Evolutionary conservation across 129 eudicot species (phyloP), one percentile per base, ranked within the genome.

Genomic region (Lactuca saligna): DNA sequence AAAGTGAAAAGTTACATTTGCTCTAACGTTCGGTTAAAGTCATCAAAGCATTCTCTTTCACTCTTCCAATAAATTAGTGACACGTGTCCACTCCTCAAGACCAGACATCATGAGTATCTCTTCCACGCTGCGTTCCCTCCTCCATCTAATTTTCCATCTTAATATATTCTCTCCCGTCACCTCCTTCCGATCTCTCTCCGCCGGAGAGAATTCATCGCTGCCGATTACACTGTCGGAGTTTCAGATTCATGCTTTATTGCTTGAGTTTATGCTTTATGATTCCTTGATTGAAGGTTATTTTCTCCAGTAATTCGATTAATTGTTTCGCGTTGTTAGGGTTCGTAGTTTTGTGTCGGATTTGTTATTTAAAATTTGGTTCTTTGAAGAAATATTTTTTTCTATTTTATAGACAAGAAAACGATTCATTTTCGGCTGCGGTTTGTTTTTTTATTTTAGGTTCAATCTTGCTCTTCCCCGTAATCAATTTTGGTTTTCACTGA

Each of bases 1-100:
- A 64, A 44, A 44, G 56, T 44, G 48, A 55, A 54, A 39, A 55
- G 54, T 55, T 66, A 15, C 7, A 50, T 49, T 51, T 3, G 31
- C 53, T 38, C 54, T 62, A 68, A 69, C 73, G 73, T 69, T 69
- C 73, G 39, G 55, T 69, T 17, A 69, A 68, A 68, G 55, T 25
- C 41, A 35, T 12, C 37, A 58, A 70, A 70, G 34, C 15, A 33
- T 25, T 15, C 11, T 3, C 75, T 70, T 70, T 59, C 8, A 60
- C 49, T 59, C 67, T 10, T 17, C 75, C 75, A 70, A 33, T 70
- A 12, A 58, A 10, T 1, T 31, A 4, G 6, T 17, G 67, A 66
- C 75, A 70, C 75, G 58, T 58, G 67, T 59, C 67, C 60, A 14
- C 31, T 44, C 67, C 8, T 58, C 58, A 20, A 11, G 50, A 42